Evolutionary conservation across 2,329 filamentous ascomycete genomes (phyloP), one percentile per base, ranked within the genome.

Genomic region (Stemphylium vesicarium): DNA sequence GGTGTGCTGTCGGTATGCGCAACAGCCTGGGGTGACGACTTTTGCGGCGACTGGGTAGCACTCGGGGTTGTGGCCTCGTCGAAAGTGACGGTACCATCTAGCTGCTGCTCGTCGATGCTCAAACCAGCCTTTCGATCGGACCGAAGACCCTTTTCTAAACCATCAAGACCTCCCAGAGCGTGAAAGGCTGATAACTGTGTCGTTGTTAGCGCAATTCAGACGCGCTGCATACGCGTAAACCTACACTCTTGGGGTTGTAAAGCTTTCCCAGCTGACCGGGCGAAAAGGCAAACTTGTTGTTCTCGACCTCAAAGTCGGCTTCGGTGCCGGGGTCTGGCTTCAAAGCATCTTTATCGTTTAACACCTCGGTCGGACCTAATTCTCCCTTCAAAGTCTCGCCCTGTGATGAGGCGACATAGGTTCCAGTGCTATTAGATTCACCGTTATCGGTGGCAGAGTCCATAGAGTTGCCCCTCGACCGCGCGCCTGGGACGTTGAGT

Each of bases 281-380:
- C 2, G 87, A 86, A 71, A 92, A 96, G 13, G 91, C 92, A 69
- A 96, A 96, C 0, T 89, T 88, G 72, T 95, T 96, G 50, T 75
- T 68, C 5, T 88, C 82, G 10, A 94, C 83, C 38, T 85, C 66
- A 65, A 96, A 96, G 59, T 94, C 90, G 15, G 78, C 81, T 71
- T 60, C 57, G 7, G 87, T 90, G 6, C 88, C 88, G 1, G 86
- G 88, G 70, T 96, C 91, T 0, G 92, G 90, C 44, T 82, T 85
- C 57, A 96, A 78, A 0, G 91, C 91, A 59, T 88, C 84, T 39
- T 84, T 77, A 59, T 90, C 87, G 39, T 84, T 85, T 65, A 87
- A 83, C 33, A 91, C 82, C 53, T 82, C 77, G 59, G 80, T 75
- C 15, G 77, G 73, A n/a, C 74, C 66, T 62, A 77, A 68, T 46